Conservation (phyloP, 2,329 filamentous ascomycete species). For the Ophiostoma piceae region DNA sequence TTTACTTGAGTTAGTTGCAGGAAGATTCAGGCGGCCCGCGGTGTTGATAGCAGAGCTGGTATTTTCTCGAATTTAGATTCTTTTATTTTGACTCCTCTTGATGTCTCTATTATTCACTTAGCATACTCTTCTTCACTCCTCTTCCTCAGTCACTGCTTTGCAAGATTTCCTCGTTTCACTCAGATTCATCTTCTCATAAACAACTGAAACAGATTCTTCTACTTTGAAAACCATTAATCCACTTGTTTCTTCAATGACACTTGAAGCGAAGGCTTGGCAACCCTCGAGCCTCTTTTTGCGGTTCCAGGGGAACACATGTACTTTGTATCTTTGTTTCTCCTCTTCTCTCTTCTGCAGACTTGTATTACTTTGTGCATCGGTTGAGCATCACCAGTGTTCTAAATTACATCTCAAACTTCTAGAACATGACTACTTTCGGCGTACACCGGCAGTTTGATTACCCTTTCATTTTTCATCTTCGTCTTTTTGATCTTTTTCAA, state of each 20-base stretch:
- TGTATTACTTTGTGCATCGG: too few relatives aligned
- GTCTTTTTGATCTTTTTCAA: neutral
- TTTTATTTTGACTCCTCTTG: too few relatives aligned
- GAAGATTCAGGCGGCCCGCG: neutral
- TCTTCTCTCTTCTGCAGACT: neutral
- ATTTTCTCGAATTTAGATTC: neutral
- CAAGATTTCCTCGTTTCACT: too few relatives aligned
- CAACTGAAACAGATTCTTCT: too few relatives aligned
- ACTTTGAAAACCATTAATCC: neutral
- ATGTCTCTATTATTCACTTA: too few relatives aligned
- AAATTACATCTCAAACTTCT: neutral
- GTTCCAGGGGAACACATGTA: conserved; percentile 3
- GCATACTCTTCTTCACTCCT: too few relatives aligned
- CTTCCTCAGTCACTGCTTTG: too few relatives aligned
- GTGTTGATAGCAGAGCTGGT: neutral
- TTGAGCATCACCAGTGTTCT: neutral
- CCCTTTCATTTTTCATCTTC: too few relatives aligned
- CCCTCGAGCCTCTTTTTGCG: conserved; percentile 14
- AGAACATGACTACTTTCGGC: neutral
- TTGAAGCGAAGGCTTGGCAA: conserved; percentile 3
- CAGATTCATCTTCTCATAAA: too few relatives aligned
- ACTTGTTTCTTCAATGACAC: conserved; percentile 8
- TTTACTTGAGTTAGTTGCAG: neutral
- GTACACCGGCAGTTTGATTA: neutral
- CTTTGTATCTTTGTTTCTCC: neutral